A percentile compares a stretch with the other conserved stretches of the same genome.
Evolutionary conservation across 108 stramenopile species (phyloP).

Genomic region (Thalassiosira profunda): DNA sequence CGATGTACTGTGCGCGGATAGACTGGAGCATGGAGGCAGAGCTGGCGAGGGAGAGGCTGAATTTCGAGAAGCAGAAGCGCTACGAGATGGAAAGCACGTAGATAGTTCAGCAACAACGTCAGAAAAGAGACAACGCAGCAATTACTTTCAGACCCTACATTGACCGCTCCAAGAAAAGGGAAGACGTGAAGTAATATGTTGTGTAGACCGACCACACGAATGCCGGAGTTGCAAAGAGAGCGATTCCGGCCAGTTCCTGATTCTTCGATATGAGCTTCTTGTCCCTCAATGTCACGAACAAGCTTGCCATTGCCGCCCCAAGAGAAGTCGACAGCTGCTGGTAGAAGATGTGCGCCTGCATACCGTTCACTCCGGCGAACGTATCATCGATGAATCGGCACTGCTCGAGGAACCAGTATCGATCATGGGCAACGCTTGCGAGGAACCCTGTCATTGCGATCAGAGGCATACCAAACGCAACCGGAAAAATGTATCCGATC

Average conservation of each 20-base stretch:
- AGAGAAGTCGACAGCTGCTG: slow-evolving; percentile 5
- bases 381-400: slow-evolving; percentile 21
- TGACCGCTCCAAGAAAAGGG: too few species aligned
- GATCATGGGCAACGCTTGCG: slow-evolving; percentile 8
- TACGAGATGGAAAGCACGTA: too few species aligned
- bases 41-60: not conserved
- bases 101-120: too few species aligned
- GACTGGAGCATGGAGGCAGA: not conserved
- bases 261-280: slow-evolving; percentile 30
- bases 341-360: slow-evolving; percentile 11
- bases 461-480: slow-evolving; percentile 27
- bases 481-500: slow-evolving; percentile 12
- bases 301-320: slow-evolving; percentile 7
- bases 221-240: slow-evolving; percentile 7
- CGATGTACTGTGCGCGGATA: slow-evolving; percentile 1
- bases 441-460: slow-evolving; percentile 18
- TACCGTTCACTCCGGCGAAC: not conserved
- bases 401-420: slow-evolving; percentile 32
- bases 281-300: slow-evolving; percentile 21
- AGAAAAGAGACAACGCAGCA: too few species aligned
- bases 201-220: slow-evolving; percentile 17
- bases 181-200: too few species aligned
- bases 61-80: not conserved
- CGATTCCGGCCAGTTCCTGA: slow-evolving; percentile 9
- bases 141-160: too few species aligned